Evolutionary conservation across 495 filamentous ascomycete genomes (phyloP).

Genomic region (Podospora fimiseda): DNA sequence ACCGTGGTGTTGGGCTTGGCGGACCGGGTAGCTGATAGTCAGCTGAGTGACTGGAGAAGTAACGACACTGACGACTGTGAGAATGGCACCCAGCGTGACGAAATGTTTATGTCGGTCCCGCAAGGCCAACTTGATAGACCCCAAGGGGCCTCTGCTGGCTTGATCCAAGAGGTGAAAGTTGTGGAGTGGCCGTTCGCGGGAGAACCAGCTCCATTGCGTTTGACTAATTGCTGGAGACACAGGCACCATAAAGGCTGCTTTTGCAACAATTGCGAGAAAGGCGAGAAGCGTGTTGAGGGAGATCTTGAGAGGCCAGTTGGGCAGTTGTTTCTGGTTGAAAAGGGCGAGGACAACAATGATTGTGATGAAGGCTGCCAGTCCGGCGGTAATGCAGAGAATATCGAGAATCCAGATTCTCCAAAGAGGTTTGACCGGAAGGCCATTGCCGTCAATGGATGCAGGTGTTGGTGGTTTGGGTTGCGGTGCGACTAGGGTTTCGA

Average conservation of each 20-base stretch:
- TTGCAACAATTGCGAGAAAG: constrained; percentile 35
- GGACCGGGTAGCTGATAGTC: constrained; percentile 2
- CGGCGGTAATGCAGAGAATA: background rate
- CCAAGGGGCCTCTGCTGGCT: constrained; percentile 24
- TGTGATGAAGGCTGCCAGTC: background rate
- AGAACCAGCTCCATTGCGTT: constrained; percentile 42
- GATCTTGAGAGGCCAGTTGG: constrained; percentile 26
- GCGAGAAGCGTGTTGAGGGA: constrained; percentile 40
- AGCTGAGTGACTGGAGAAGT: constrained; percentile 8
- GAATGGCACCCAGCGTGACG: constrained; percentile 3
- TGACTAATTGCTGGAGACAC: constrained; percentile 32
- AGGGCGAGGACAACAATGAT: constrained; percentile 28
- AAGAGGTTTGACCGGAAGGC: background rate
- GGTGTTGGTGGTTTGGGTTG: too few species aligned
- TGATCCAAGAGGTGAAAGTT: constrained; percentile 40
- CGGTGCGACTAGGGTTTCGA: too few species aligned
- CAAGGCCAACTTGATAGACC: constrained; percentile 2
- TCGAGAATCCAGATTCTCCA: background rate
- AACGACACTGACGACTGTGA: constrained; percentile 1
- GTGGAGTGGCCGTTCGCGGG: constrained; percentile 26
- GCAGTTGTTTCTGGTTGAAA: constrained; percentile 31
- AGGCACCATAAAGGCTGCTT: constrained; percentile 29
- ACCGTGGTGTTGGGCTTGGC: background rate
- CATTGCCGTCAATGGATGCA: too few species aligned
- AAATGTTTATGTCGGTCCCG: constrained; percentile 3